Conservation (phyloP, 352 stramenopile genomes). For the Pythium vanterpoolii region DNA sequence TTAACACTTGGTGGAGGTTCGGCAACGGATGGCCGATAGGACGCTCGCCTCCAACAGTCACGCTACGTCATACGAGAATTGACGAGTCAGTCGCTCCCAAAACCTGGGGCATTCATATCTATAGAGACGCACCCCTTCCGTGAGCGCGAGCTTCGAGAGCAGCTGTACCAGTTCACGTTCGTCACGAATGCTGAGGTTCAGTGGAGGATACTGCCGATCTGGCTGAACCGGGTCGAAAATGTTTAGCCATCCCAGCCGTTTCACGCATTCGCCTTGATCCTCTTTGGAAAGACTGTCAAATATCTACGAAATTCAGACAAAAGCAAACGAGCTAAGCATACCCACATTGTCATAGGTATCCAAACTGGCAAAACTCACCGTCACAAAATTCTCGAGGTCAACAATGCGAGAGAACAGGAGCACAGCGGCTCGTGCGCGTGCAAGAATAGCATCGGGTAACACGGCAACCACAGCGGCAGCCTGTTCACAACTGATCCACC, state of each 20-base stretch:
- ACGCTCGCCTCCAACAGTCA: constrained; percentile 20
- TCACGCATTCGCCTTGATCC: constrained; percentile 60
- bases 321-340: not conserved
- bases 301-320: constrained; percentile 30
- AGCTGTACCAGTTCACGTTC: constrained; percentile 78
- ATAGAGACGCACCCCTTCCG: constrained; percentile 44
- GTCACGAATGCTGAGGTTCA: constrained; percentile 72
- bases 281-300: constrained; percentile 41
- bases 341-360: not conserved
- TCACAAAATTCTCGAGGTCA: constrained; percentile 72
- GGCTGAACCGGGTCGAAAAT: constrained; percentile 74
- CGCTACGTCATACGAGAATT: not conserved
- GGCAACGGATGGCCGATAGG: constrained; percentile 9
- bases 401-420: constrained; percentile 62
- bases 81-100: not conserved
- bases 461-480: constrained; percentile 33
- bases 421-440: constrained; percentile 49
- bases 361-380: constrained; percentile 26
- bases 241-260: constrained; percentile 82
- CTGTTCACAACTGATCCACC: constrained; percentile 52
- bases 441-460: constrained; percentile 47
- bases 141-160: constrained; percentile 63
- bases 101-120: not conserved
- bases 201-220: constrained; percentile 62
- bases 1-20: not conserved